A percentile compares a stretch with the other conserved stretches of the same genome.
Evolutionary conservation across 2,329 filamentous ascomycete genomes (phyloP).

Genomic region (Endoconidiophora polonica): DNA sequence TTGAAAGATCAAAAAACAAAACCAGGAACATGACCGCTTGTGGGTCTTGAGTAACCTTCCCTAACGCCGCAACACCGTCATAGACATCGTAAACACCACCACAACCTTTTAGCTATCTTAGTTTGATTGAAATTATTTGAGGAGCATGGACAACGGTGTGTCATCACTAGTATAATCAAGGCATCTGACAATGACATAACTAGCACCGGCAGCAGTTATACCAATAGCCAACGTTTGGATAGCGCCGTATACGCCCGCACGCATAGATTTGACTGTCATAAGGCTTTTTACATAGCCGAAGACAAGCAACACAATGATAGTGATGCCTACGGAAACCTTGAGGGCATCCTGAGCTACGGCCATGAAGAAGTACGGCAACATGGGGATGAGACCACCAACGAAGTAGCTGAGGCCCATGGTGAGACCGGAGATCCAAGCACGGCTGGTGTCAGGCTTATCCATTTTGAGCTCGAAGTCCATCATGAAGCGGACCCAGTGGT

Average conservation of each 20-base stretch:
- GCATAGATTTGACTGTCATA: slow-evolving; percentile 24
- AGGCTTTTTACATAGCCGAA: slow-evolving; percentile 52
- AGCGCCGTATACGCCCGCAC: slow-evolving; percentile 40
- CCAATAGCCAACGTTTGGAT: slow-evolving; percentile 49
- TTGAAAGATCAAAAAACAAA: neutral
- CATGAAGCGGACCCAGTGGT: slow-evolving; percentile 38
- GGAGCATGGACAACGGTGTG: neutral
- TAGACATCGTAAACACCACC: neutral
- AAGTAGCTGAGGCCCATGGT: slow-evolving; percentile 56
- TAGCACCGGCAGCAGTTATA: slow-evolving; percentile 46
- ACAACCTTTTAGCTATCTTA: neutral
- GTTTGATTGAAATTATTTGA: neutral
- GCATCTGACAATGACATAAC: slow-evolving; percentile 44
- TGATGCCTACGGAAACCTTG: slow-evolving; percentile 41
- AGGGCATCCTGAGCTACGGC: slow-evolving; percentile 30
- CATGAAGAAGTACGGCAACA: slow-evolving; percentile 52
- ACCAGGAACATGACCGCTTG: neutral
- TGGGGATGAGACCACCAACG: slow-evolving; percentile 51
- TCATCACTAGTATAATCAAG: slow-evolving; percentile 24
- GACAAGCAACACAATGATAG: slow-evolving; percentile 39
- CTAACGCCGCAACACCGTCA: neutral
- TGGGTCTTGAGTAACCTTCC: neutral
- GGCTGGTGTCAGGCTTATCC: slow-evolving; percentile 26
- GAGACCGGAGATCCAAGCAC: slow-evolving; percentile 38
- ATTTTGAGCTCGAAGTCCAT: slow-evolving; percentile 41